phyloP scores from a whole-genome alignment of 1,284 basidiomycete species.

The Veloboletus limbatus region DNA sequence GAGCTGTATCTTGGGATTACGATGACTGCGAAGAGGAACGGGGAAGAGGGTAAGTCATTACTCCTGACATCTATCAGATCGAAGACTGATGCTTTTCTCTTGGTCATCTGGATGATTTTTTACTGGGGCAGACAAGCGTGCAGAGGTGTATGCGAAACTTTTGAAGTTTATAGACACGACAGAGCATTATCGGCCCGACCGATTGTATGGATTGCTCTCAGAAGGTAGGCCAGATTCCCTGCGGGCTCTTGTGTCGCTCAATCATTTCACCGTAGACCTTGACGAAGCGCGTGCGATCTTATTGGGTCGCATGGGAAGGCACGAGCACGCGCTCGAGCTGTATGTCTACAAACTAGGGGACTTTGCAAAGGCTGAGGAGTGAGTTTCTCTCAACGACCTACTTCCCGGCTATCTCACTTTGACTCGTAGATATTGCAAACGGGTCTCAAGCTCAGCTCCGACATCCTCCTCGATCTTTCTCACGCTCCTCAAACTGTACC shows the following conservation, averaged over 20 bases:
- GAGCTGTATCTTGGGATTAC: slow-evolving; percentile 80
- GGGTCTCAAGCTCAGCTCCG: slow-evolving; percentile 62
- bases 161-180: slow-evolving; percentile 77
- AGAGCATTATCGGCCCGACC: slow-evolving; percentile 71
- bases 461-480: slow-evolving; percentile 73
- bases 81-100: not conserved
- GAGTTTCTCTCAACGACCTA: slow-evolving; percentile 23
- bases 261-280: slow-evolving; percentile 50
- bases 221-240: slow-evolving; percentile 52
- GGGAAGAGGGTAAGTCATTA: slow-evolving; percentile 49
- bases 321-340: slow-evolving; percentile 89
- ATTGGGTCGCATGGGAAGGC: slow-evolving; percentile 84
- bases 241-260: not conserved
- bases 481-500: slow-evolving; percentile 83
- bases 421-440: slow-evolving; percentile 76
- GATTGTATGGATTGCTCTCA: slow-evolving; percentile 75
- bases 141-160: slow-evolving; percentile 64
- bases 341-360: slow-evolving; percentile 88
- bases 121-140: slow-evolving; percentile 37
- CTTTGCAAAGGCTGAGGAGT: slow-evolving; percentile 86
- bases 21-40: slow-evolving; percentile 48
- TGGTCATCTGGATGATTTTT: not conserved
- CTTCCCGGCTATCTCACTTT: slow-evolving; percentile 1
- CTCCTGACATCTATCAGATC: slow-evolving; percentile 3
- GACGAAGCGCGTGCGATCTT: slow-evolving; percentile 89